A percentile compares a stretch with the other conserved stretches of the same genome.
These are phyloP conservation scores for Fragilariopsis cylindrus DNA, from an alignment of 108 stramenopile species.

Conservation along the genomic window DNA sequence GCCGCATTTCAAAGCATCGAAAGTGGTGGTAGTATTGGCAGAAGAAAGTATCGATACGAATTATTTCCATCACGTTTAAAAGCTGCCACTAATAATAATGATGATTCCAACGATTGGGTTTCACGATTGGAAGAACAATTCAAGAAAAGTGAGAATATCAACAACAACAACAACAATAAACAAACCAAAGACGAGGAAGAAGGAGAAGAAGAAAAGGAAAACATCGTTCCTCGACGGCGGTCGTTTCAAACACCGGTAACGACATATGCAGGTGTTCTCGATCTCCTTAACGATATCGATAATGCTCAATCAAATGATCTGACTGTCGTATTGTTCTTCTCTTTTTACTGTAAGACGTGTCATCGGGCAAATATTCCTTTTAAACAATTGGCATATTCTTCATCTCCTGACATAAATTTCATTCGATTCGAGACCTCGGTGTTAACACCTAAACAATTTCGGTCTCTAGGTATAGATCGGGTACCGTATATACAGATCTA, in stretches of 20 bases:
- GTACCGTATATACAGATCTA: conserved; percentile 25
- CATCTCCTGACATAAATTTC: background rate
- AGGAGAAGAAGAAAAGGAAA: background rate
- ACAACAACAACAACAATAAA: background rate
- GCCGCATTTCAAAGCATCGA: no score
- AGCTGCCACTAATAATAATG: no score
- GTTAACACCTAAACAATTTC: conserved; percentile 11
- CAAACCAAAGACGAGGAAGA: background rate
- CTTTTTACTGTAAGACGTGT: conserved; percentile 19
- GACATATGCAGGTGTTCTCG: background rate
- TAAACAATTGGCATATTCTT: conserved; percentile 16
- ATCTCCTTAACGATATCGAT: conserved; percentile 10
- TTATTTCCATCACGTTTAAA: no score
- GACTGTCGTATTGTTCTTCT: conserved; percentile 20
- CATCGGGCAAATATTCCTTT: conserved; percentile 18
- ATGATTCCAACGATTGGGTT: background rate
- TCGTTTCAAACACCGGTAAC: conserved; percentile 4
- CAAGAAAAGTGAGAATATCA: background rate
- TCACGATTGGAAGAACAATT: conserved; percentile 1
- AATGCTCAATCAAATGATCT: conserved; percentile 4
- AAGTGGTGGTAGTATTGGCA: no score
- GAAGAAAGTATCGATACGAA: no score
- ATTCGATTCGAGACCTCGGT: conserved; percentile 15
- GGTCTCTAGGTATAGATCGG: conserved; percentile 14
- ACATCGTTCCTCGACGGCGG: background rate